Evolutionary conservation across 2,329 filamentous ascomycete species (phyloP).

Genomic region (Septoria petroselini): DNA sequence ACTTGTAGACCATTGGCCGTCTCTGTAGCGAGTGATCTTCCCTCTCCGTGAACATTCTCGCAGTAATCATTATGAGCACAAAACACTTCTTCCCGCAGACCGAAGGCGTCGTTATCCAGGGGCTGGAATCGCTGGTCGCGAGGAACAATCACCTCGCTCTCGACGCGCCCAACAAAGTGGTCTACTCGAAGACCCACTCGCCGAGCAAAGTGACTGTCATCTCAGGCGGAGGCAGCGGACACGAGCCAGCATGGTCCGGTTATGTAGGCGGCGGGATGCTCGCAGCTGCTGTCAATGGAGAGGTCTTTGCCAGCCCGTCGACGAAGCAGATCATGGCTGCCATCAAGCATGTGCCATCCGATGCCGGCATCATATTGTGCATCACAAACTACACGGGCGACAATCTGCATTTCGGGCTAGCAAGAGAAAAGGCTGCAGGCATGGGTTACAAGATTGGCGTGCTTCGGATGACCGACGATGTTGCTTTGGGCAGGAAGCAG

Average conservation of each 20-base stretch:
- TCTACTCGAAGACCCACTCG: conserved; percentile 47
- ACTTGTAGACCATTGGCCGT: neutral
- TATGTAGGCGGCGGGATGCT: conserved; percentile 52
- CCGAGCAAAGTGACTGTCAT: conserved; percentile 47
- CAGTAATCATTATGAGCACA: conserved; percentile 47
- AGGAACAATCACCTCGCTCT: conserved; percentile 47
- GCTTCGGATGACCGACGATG: conserved; percentile 51
- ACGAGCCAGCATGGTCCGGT: conserved; percentile 51
- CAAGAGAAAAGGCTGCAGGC: conserved; percentile 47
- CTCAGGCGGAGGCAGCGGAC: conserved; percentile 48
- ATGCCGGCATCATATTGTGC: conserved; percentile 48
- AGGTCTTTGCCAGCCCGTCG: conserved; percentile 49
- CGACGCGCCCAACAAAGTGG: conserved; percentile 48
- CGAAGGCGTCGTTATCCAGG: conserved; percentile 50
- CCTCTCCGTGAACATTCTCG: neutral
- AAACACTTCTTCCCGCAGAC: conserved; percentile 56
- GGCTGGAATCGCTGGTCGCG: conserved; percentile 47
- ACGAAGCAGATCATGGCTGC: conserved; percentile 52
- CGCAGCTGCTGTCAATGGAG: conserved; percentile 48
- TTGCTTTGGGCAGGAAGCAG: conserved; percentile 47
- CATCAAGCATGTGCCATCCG: conserved; percentile 46
- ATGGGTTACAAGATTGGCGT: conserved; percentile 47
- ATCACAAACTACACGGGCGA: conserved; percentile 53
- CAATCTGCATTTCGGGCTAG: conserved; percentile 51
- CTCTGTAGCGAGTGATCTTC: neutral